Conservation (phyloP, 2,329 filamentous ascomycete species). For the Verticillium longisporum region DNA sequence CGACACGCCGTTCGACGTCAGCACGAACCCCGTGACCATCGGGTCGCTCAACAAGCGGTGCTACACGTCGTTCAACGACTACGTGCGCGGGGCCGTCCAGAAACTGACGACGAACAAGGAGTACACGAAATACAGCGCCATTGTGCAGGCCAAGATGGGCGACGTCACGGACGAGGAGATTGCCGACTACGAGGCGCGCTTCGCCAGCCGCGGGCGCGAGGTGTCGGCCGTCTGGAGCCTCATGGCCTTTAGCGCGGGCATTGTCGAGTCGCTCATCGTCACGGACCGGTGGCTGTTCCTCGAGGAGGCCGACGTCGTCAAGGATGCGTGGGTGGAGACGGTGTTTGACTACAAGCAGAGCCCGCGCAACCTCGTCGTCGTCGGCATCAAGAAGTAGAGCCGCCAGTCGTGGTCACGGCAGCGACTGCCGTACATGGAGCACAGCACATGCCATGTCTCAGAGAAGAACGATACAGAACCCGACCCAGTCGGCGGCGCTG, state of each 20-base stretch:
- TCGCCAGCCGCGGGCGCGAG: slow-evolving; percentile 64
- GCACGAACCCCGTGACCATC: slow-evolving; percentile 76
- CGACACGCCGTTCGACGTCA: slow-evolving; percentile 42
- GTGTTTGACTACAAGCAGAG: slow-evolving; percentile 86
- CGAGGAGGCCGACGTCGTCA: slow-evolving; percentile 61
- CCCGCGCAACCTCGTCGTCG: slow-evolving; percentile 86
- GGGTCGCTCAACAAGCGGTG: slow-evolving; percentile 76
- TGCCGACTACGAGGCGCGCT: slow-evolving; percentile 59
- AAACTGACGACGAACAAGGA: slow-evolving; percentile 60
- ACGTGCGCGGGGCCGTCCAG: slow-evolving; percentile 71
- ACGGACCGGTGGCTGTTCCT: slow-evolving; percentile 86
- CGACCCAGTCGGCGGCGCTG: no score
- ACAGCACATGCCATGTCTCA: no score
- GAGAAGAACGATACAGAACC: no score
- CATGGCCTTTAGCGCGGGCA: slow-evolving; percentile 90
- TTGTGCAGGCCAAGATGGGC: slow-evolving; percentile 60
- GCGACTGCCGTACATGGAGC: no score
- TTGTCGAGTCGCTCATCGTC: slow-evolving; percentile 86
- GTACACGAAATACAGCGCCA: slow-evolving; percentile 51
- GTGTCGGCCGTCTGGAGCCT: slow-evolving; percentile 84
- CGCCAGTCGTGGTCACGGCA: background rate
- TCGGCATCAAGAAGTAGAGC: slow-evolving; percentile 68
- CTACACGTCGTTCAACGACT: slow-evolving; percentile 67
- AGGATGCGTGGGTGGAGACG: slow-evolving; percentile 81
- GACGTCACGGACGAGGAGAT: slow-evolving; percentile 71